These are phyloP conservation scores for Ophiocordyceps robertsii DNA, from an alignment of 2,329 filamentous ascomycete species.

Conservation along the genomic window DNA sequence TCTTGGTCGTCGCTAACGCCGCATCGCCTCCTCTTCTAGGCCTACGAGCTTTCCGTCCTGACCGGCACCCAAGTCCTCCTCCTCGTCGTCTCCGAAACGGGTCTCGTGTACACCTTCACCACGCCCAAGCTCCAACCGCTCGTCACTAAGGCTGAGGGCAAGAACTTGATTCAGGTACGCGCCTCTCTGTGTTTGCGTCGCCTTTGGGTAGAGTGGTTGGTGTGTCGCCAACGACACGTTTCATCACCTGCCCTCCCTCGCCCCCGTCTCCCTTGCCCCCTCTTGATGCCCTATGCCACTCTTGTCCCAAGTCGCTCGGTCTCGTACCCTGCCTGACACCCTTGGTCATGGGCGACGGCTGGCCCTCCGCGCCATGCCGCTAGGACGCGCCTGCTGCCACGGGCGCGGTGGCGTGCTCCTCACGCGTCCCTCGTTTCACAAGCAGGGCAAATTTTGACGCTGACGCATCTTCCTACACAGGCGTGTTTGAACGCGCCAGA, in stretches of 20 bases:
- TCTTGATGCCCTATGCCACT: background rate
- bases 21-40: conserved; percentile 35
- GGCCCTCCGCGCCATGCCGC: background rate
- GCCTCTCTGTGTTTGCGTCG: conserved; percentile 1
- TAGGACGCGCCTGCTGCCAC: no score
- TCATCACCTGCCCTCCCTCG: background rate
- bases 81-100: conserved; percentile 92
- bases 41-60: conserved; percentile 92
- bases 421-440: no score
- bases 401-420: no score
- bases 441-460: no score
- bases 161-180: conserved; percentile 95
- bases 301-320: background rate
- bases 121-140: conserved; percentile 96
- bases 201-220: no score
- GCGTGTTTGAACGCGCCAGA: conserved; percentile 95
- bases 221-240: background rate
- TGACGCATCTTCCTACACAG: conserved; percentile 32
- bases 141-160: conserved; percentile 96
- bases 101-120: conserved; percentile 95
- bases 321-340: background rate
- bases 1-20: background rate
- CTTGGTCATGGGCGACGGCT: background rate
- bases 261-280: background rate
- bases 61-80: conserved; percentile 96